Evolutionary conservation across 208 protist species (phyloP), one percentile per base, ranked within the genome.

Genomic region (Acanthamoeba sp.): DNA sequence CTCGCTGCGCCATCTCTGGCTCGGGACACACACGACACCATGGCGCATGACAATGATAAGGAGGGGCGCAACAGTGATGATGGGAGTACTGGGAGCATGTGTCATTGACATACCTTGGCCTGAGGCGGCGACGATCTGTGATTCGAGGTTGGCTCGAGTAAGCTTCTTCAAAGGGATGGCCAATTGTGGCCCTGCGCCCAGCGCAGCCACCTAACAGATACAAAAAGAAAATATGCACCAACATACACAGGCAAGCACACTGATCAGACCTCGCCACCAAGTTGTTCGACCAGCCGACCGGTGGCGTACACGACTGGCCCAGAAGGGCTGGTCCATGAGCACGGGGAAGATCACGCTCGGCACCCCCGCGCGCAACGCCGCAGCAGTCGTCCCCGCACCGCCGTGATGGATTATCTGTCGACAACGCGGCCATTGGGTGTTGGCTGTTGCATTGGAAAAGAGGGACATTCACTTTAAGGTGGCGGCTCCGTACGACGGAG

Each of bases 261-360:
- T 2, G 1, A 5, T 27, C 9, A 32, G 66, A 36, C 12, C 32
- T 16, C 18, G n/a, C n/a, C n/a, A n/a, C n/a, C n/a, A n/a, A n/a
- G n/a, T n/a, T n/a, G n/a, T n/a, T 34, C n/a, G 59, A 6, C 62
- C 16, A 36, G 7, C 55, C 16, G 22, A 62, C 16, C 55, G 22
- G n/a, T n/a, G 48, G 10, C 66, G 66, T 76, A 76, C 66, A 20
- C 66, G 66, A 29, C 66, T 76, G 40, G 71, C 95, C 95, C 95
- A 96, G 62, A 96, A 96, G 80, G 91, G 94, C 66, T 96, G 95
- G 36, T 96, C 95, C n/a, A 95, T 95, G 93, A 96, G 96, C 29
- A 96, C 96, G 24, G 95, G 95, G 38, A 96, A 64, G 10, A 96
- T 62, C 14, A 96, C 76, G 14, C 62, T 94, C 59, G 95, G 95